Base-by-base conservation (phyloP, 208 protist genomes). In the Acanthamoeba healyi region DNA sequence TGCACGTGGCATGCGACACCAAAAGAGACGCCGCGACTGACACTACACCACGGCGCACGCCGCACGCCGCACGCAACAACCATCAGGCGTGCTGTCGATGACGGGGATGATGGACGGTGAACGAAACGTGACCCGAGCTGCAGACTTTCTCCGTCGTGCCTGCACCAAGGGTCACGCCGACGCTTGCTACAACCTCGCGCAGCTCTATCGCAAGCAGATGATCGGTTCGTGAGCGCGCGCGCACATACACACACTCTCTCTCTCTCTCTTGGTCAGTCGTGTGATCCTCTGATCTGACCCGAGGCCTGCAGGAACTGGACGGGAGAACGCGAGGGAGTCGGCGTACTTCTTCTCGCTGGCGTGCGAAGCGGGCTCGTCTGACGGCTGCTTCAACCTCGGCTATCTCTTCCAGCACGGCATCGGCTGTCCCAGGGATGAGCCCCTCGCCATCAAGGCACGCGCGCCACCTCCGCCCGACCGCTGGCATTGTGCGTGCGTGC, bases 201-300 rank as follows among this genome's bases (percentile, higher is more conserved):
- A 81, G 40, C 70, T 81, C 70, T 81, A 81, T 29, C 70, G 70
- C 70, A 81, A 81, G 70, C 70, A 81, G 14, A 81, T 81, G 70
- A 81, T 81, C 34, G 70, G 70, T 81, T 2, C 38, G 12, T n/a
- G n/a, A n/a, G n/a, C n/a, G n/a, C n/a, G n/a, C n/a, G n/a, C 54
- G 54, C 12, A 12, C 29, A 32, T 17, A 67, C 58, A 67, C 19
- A 32, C 19, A 32, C 24, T 22, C 3, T 56, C 51, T 56, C 24
- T 2, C 26, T 58, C 10, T 14, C 26, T 58, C 17, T 26, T 61
- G 1, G 0, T n/a, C n/a, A 56, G 15, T 19, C 22, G 6, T 12
- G 49, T 26, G 15, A 9, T 14, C 56, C 19, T 65, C 26, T 7
- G 10, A 17, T 34, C 12, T 65, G 56, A 26, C 19, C 6, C 58